Evolutionary conservation across 1,284 basidiomycete genomes (phyloP), one percentile per base, ranked within the genome.

Genomic region (Lignosus rhinocerotis): DNA sequence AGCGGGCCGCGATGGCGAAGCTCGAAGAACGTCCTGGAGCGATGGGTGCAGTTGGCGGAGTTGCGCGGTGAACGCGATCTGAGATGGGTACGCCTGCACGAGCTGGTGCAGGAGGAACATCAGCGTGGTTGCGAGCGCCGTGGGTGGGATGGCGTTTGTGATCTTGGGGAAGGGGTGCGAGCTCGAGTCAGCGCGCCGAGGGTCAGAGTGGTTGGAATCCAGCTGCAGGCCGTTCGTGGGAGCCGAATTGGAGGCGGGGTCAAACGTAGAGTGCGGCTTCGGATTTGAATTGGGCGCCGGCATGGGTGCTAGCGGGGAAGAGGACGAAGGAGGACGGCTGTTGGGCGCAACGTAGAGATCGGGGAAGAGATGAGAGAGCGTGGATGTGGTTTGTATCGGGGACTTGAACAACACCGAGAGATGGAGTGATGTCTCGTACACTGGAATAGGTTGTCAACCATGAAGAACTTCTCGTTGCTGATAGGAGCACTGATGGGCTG

Each of bases 341-440:
- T 6, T 38, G 16, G 6, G 19, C 16, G 32, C 11, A 39, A 72
- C 67, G 63, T 84, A 84, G 51, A 84, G 66, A 33, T 76, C 69
- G 2, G 82, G 78, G 21, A 86, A 66, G n/a, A 88, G 77, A 62
- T 82, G 79, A 2, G 82, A 78, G 39, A 87, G 76, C 56, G 87
- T 78, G 11, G 86, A 80, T 3, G 78, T 80, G 6, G 82, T 81
- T 70, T 90, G 84, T 31, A 75, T 75, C 0, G 81, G 76, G 3
- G 80, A 81, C 53, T 78, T 75, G 72, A 88, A 90, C 16, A 88
- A 63, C 21, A 81, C 73, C 21, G 86, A 80, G 31, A 89, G 77
- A 68, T 78, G 80, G n/a, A 90, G 74, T 0, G 88, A 90, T 3
- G 80, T 86, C 72, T 90, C 85, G 68, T 89, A 90, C 5, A 82